Base-by-base conservation (phyloP, 1,284 basidiomycete species). In the Trichosporon sp. region DNA sequence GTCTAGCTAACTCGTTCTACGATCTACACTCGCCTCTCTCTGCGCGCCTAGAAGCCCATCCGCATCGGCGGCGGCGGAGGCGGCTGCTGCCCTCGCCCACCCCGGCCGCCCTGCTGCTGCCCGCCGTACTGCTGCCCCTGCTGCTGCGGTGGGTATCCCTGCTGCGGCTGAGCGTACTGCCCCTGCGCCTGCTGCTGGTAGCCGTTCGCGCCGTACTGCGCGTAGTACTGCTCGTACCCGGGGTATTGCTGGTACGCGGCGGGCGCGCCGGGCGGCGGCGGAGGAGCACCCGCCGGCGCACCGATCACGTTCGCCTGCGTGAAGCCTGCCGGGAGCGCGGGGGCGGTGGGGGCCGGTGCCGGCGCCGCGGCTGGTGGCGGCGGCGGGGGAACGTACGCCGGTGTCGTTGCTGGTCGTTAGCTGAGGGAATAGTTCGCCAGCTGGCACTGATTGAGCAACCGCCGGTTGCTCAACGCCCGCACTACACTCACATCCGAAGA, bases 291-390 rank as follows among this genome's bases (percentile, higher is more conserved):
- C 2, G 56, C 29, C 8, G 74, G 75, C 27, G 64, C 67, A 42
- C 69, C 68, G n/a, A 65, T 70, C 63, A 66, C 72, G 47, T 69
- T 73, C 29, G 68, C 47, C 12, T 69, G 62, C 65, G 70, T 63
- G 47, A 88, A 89, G 2, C 88, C 87, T 0, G 76, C 71, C 69
- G 88, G 72, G 1, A 70, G 53, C 1, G 70, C 68, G 1, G 72
- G 68, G 7, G 66, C 64, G 9, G 47, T 32, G 31, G 25, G 47
- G 6, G 64, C 25, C 7, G 65, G 35, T 3, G 64, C 58, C 11
- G 53, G 51, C 3, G 68, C 44, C 5, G 75, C 71, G 3, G 76
- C 73, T 6, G 77, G 32, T 15, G 66, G 74, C 62, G 53, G 56
- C 29, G 87, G 86, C n/a, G 86, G 86, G 4, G 84, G 84, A 32